Percentiles rank a stretch among this genome's conserved stretches.
Conservation (phyloP, 495 filamentous ascomycete genomes). For the Jackrogersella minutella region DNA sequence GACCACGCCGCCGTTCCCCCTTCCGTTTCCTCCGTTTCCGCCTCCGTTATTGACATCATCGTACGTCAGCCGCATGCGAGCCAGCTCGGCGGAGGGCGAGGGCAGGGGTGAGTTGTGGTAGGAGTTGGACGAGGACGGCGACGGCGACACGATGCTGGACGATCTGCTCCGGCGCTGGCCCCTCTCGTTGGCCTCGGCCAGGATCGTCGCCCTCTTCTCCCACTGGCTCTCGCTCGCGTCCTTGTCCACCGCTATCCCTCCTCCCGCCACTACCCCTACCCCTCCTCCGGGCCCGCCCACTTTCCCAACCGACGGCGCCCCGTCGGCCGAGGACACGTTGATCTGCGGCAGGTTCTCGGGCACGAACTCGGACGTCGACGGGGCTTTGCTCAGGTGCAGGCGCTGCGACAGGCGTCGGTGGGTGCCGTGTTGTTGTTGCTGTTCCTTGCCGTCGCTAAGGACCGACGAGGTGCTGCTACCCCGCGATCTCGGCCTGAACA, state of each 20-base stretch:
- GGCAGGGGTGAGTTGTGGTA: slow-evolving; percentile 28
- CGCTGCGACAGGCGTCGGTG: slow-evolving; percentile 69
- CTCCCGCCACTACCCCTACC: slow-evolving; percentile 22
- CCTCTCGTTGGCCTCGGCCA: slow-evolving; percentile 72
- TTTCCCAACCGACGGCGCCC: slow-evolving; percentile 42
- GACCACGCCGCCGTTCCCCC: slow-evolving; percentile 47
- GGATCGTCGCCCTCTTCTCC: slow-evolving; percentile 88
- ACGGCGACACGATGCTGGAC: slow-evolving; percentile 37
- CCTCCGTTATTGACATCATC: slow-evolving; percentile 2
- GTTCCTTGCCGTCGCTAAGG: slow-evolving; percentile 50
- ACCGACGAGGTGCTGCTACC: slow-evolving; percentile 58
- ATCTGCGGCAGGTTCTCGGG: slow-evolving; percentile 82
- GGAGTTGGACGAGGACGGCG: slow-evolving; percentile 14
- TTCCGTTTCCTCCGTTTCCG: slow-evolving; percentile 2
- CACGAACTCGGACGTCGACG: slow-evolving; percentile 74
- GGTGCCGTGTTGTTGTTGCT: too few species aligned
- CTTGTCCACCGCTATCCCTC: slow-evolving; percentile 45
- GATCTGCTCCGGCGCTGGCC: slow-evolving; percentile 52
- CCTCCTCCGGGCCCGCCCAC: neutral
- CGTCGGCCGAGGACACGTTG: slow-evolving; percentile 50
- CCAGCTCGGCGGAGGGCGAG: slow-evolving; percentile 30
- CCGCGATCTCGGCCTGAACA: slow-evolving; percentile 52
- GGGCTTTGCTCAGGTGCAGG: slow-evolving; percentile 68
- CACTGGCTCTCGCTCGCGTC: slow-evolving; percentile 66
- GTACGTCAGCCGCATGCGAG: slow-evolving; percentile 34